Evolutionary conservation across 257 asterid species (phyloP).

Genomic region (Solanum virginianum): DNA sequence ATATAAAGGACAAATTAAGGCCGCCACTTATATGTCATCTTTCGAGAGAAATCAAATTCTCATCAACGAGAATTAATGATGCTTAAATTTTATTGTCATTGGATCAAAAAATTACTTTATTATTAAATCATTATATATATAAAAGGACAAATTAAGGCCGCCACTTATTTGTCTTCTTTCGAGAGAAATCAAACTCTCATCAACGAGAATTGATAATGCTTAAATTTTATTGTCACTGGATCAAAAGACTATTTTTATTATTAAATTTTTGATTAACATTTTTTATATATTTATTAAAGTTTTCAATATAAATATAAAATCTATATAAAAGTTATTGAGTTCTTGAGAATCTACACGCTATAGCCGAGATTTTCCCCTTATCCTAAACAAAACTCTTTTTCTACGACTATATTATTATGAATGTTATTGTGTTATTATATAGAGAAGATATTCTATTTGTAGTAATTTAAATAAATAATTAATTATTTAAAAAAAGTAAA

Average conservation of each 20-base stretch:
- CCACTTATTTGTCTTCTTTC: neutral
- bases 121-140: neutral
- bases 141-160: neutral
- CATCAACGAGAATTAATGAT: too few species aligned
- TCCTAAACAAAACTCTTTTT: neutral
- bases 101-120: too few species aligned
- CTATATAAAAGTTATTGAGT: neutral
- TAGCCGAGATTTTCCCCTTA: neutral
- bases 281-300: too few species aligned
- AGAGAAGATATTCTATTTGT: neutral
- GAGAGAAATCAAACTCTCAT: neutral
- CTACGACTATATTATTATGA: neutral
- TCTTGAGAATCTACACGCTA: neutral
- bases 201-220: neutral
- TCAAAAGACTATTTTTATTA: too few species aligned
- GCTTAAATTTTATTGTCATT: too few species aligned
- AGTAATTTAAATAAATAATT: neutral
- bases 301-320: too few species aligned
- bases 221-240: too few species aligned
- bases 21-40: neutral
- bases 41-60: neutral
- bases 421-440: neutral
- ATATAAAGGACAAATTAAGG: neutral
- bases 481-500: too few species aligned
- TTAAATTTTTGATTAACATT: too few species aligned